Evolutionary conservation across 352 stramenopile genomes (phyloP).

Genomic region (Thalassiosira delicatula): DNA sequence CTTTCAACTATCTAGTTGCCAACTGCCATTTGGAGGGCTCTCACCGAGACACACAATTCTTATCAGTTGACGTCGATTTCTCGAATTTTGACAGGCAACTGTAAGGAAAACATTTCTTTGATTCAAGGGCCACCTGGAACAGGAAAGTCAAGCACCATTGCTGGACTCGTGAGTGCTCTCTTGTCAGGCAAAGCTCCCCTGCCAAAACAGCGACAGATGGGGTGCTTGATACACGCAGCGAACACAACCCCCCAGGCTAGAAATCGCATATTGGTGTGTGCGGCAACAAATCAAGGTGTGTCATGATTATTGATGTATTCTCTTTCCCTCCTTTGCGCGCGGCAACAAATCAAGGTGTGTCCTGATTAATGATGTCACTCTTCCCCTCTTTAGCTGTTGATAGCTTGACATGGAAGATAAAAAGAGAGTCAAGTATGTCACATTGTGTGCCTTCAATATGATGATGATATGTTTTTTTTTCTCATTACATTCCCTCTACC

Average conservation of each 20-base stretch:
- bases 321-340: too few relatives aligned
- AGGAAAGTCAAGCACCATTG: slow-evolving; percentile 58
- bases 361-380: too few relatives aligned
- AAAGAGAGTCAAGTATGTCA: slow-evolving; percentile 39
- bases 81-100: slow-evolving; percentile 46
- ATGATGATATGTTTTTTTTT: background rate
- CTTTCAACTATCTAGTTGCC: slow-evolving; percentile 6
- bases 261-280: slow-evolving; percentile 63
- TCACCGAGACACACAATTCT: slow-evolving; percentile 45
- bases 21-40: slow-evolving; percentile 41
- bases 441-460: slow-evolving; percentile 2
- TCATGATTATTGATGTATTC: too few relatives aligned
- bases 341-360: slow-evolving; percentile 64
- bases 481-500: background rate
- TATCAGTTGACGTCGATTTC: slow-evolving; percentile 52
- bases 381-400: too few relatives aligned
- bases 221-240: slow-evolving; percentile 53
- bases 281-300: slow-evolving; percentile 64
- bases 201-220: slow-evolving; percentile 42
- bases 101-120: slow-evolving; percentile 52
- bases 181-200: slow-evolving; percentile 62
- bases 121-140: slow-evolving; percentile 50
- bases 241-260: slow-evolving; percentile 53
- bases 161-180: slow-evolving; percentile 59
- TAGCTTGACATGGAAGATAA: slow-evolving; percentile 67